phyloP scores from a whole-genome alignment of 73 alveolate genomes.

The Tetrahymena thermophila region DNA sequence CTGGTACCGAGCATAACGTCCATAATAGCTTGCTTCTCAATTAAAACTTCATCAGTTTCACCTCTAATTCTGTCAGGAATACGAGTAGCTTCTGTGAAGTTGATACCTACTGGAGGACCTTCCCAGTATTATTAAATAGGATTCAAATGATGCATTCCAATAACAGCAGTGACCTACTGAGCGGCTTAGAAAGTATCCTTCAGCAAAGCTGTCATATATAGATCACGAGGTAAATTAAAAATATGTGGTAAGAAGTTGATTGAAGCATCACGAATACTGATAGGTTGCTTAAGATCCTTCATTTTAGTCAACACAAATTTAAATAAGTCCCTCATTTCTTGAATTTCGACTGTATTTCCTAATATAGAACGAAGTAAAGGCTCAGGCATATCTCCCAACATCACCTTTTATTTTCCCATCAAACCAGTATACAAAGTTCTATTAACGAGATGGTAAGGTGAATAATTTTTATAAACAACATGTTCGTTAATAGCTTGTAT shows the following conservation, averaged over 20 bases:
- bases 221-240: slow-evolving; percentile 77
- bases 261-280: slow-evolving; percentile 75
- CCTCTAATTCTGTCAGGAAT: slow-evolving; percentile 67
- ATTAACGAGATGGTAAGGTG: slow-evolving; percentile 73
- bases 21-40: slow-evolving; percentile 76
- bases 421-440: slow-evolving; percentile 63
- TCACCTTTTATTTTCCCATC: slow-evolving; percentile 85
- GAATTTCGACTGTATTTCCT: slow-evolving; percentile 70
- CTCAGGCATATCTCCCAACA: slow-evolving; percentile 90
- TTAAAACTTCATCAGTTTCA: slow-evolving; percentile 83
- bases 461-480: slow-evolving; percentile 65
- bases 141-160: slow-evolving; percentile 74
- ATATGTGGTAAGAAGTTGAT: slow-evolving; percentile 73
- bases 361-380: slow-evolving; percentile 58
- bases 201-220: slow-evolving; percentile 76
- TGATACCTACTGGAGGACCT: slow-evolving; percentile 88
- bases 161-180: slow-evolving; percentile 51
- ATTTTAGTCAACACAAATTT: slow-evolving; percentile 60
- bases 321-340: slow-evolving; percentile 78
- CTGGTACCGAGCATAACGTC: slow-evolving; percentile 77
- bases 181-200: slow-evolving; percentile 69
- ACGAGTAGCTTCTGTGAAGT: slow-evolving; percentile 70
- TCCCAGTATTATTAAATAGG: slow-evolving; percentile 84
- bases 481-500: slow-evolving; percentile 71
- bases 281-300: slow-evolving; percentile 50